Percentiles rank a stretch among this genome's conserved stretches.
phyloP scores from a whole-genome alignment of 1,284 basidiomycete species.

The Marasmius oreades region DNA sequence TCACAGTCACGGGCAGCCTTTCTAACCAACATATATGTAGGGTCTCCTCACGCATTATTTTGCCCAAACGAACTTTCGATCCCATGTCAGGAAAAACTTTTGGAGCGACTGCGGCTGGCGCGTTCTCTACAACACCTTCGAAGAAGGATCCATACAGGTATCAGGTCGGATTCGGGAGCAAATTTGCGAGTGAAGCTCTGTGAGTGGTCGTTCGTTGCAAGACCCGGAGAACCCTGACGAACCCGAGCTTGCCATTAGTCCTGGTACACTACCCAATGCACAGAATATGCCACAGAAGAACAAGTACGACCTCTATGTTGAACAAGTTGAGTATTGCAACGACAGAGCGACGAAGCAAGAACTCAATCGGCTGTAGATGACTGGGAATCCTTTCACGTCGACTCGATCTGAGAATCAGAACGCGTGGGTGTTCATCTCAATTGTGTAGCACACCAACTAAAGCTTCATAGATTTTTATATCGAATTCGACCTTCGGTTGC shows the following conservation, averaged over 20 bases:
- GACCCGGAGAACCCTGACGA: too few relatives aligned
- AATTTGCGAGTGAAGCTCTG: constrained; percentile 52
- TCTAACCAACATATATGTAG: too few relatives aligned
- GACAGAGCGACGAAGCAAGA: neutral
- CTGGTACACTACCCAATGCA: constrained; percentile 45
- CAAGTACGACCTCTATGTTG: constrained; percentile 60
- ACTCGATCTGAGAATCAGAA: constrained; percentile 42
- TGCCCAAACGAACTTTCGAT: neutral
- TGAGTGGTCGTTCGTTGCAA: too few relatives aligned
- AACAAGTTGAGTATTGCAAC: constrained; percentile 34
- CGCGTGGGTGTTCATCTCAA: constrained; percentile 27
- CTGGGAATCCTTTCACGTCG: constrained; percentile 57
- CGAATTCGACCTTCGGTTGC: constrained; percentile 69
- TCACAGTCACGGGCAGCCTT: too few relatives aligned
- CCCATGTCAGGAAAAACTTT: constrained; percentile 12
- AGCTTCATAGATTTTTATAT: constrained; percentile 49
- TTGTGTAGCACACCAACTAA: neutral
- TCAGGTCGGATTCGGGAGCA: constrained; percentile 53
- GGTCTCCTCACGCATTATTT: too few relatives aligned
- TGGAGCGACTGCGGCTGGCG: constrained; percentile 36
- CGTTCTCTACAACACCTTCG: constrained; percentile 36
- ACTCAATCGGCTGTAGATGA: constrained; percentile 37
- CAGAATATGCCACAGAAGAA: constrained; percentile 63
- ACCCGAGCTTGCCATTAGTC: too few relatives aligned
- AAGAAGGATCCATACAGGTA: constrained; percentile 55